Evolutionary conservation across 345 rosid species (phyloP), one percentile per base, ranked within the genome.

Genomic region (Pugionium cornutum): DNA sequence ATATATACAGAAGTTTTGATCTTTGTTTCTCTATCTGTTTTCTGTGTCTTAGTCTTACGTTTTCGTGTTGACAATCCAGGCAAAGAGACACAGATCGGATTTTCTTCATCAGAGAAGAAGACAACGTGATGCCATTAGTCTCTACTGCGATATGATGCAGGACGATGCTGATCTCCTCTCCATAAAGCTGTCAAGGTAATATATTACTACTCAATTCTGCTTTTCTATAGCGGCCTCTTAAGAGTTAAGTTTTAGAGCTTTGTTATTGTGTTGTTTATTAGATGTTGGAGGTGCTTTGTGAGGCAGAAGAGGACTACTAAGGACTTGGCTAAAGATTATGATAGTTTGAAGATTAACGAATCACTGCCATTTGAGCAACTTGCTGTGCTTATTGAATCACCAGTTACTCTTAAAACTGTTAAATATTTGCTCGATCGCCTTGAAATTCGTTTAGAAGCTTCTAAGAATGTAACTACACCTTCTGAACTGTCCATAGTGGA

Each of bases 271-370:
- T 63, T 65, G 48, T 46, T 51, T 58, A 6, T 51, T 60, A 94
- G 99, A 81, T 89, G 91, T 78, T 95, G 99, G 99, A 91, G 81
- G 83, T 74, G 66, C 71, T 95, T 95, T 64, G 81, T 78, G 49
- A 73, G 59, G 64, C 80, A 77, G 56, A 82, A 80, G 72, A 85
- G 76, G 76, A 91, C 95, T 32, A 91, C 96, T 8, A 65, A 84
- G 30, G 86, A 80, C 66, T 78, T 95, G 83, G 88, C 84, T 4
- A 87, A 79, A 62, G 83, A 81, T 47, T 89, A 79, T 74, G 82
- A 82, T 66, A 76, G 80, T 60, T 75, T 95, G 76, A 83, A 86
- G 58, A 85, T 95, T 9, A 81, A 66, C 4, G 83, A 82, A 76
- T 77, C 83, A 7, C 60, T 87, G 78, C 96, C 95, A 0, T 95